phyloP scores from a whole-genome alignment of 495 filamentous ascomycete species.

The Tuber borchii region DNA sequence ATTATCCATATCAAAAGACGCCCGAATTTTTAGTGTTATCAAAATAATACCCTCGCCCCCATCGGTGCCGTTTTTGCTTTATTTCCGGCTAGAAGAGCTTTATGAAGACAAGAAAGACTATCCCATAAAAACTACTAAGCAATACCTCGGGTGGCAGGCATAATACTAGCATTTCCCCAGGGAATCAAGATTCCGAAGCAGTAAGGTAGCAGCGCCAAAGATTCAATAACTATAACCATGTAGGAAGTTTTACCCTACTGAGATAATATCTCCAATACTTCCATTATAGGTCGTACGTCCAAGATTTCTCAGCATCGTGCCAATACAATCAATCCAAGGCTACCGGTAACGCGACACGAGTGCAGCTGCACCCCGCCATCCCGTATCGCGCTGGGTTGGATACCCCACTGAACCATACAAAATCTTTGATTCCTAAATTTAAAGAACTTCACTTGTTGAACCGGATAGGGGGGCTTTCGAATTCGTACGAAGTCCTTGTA shows the following conservation, averaged over 20 bases:
- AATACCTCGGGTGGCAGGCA: constrained; percentile 7
- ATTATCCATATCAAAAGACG: constrained; percentile 16
- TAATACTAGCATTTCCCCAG: background rate
- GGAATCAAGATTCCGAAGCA: background rate
- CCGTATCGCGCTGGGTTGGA: too few relatives aligned
- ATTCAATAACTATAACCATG: background rate
- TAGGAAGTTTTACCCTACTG: background rate
- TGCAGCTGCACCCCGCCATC: background rate
- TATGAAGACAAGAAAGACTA: background rate
- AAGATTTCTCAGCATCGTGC: background rate
- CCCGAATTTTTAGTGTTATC: constrained; percentile 22
- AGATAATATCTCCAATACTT: background rate
- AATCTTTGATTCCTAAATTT: too few relatives aligned
- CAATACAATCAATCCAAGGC: background rate
- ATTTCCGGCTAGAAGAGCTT: constrained; percentile 5
- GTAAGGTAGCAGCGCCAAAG: constrained; percentile 1
- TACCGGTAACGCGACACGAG: background rate
- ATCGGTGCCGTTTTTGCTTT: constrained; percentile 8
- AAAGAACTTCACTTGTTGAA: too few relatives aligned
- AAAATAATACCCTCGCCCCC: constrained; percentile 17
- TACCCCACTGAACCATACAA: background rate
- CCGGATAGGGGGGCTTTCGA: too few relatives aligned
- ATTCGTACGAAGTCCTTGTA: too few relatives aligned
- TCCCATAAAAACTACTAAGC: constrained; percentile 7
- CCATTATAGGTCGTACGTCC: background rate